phyloP scores from a whole-genome alignment of 495 filamentous ascomycete genomes.

The Podospora sp. region DNA sequence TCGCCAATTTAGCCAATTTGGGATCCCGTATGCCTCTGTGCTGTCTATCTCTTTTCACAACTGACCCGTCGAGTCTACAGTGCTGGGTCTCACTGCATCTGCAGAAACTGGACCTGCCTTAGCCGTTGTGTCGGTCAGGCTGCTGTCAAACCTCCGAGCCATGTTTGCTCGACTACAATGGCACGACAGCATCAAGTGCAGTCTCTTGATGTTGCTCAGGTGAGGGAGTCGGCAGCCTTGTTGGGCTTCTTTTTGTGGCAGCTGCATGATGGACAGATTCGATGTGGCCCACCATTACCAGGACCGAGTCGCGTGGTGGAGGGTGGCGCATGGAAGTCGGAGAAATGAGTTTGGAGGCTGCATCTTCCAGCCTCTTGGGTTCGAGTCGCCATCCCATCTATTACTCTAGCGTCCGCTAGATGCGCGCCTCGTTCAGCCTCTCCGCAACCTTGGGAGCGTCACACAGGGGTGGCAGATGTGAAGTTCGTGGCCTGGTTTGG shows the following conservation, averaged over 20 bases:
- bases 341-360: neutral
- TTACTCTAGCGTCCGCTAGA: neutral
- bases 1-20: neutral
- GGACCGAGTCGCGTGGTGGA: neutral
- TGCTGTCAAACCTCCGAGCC: neutral
- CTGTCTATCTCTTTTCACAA: neutral
- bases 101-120: neutral
- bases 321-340: neutral
- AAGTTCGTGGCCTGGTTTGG: neutral
- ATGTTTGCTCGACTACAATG: neutral
- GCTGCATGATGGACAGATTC: neutral
- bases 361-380: neutral
- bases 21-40: neutral
- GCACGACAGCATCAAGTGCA: neutral
- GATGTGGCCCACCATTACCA: neutral
- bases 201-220: neutral
- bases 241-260: slow-evolving; percentile 8
- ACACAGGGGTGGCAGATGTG: neutral
- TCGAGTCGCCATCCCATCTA: neutral
- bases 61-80: neutral
- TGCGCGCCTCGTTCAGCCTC: neutral
- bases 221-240: neutral
- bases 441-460: neutral
- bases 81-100: neutral
- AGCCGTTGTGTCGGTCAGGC: neutral